Evolutionary conservation across 495 filamentous ascomycete genomes (phyloP).

Genomic region (Hyaloscypha hepaticicola): DNA sequence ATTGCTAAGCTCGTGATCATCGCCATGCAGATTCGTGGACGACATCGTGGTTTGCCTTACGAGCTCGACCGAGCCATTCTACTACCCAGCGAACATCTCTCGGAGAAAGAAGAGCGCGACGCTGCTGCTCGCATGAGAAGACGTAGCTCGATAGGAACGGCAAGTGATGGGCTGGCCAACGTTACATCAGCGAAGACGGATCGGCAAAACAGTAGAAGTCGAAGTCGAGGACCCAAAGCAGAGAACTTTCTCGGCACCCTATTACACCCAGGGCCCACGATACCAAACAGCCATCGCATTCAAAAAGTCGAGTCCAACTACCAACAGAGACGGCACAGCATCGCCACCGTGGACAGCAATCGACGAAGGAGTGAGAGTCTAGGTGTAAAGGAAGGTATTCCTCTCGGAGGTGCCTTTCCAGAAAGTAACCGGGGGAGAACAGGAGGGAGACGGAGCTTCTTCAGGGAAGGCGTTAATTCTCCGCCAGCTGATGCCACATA

Average conservation of each 20-base stretch:
- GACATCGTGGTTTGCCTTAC: constrained; percentile 90
- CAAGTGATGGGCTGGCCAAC: not conserved
- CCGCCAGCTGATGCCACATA: not conserved
- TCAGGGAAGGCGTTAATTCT: constrained; percentile 24
- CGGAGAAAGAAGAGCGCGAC: constrained; percentile 36
- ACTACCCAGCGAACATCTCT: constrained; percentile 73
- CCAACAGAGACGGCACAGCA: not conserved
- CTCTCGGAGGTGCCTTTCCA: not conserved
- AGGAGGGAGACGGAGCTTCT: constrained; percentile 24
- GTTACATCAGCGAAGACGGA: constrained; percentile 3
- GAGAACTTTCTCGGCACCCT: constrained; percentile 25
- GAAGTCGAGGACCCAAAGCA: not conserved
- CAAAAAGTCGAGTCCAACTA: not conserved
- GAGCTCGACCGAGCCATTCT: constrained; percentile 88
- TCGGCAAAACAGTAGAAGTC: not conserved
- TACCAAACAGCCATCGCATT: constrained; percentile 23
- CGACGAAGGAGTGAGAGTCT: not conserved
- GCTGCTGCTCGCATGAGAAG: constrained; percentile 10
- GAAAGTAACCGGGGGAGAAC: constrained; percentile 4
- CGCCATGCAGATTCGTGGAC: constrained; percentile 88
- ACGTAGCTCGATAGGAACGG: constrained; percentile 9
- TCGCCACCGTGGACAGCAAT: not conserved
- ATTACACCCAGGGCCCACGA: constrained; percentile 31
- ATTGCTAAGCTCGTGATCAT: constrained; percentile 91
- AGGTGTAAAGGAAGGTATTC: not conserved